Evolutionary conservation across 768 basidiomycete species (phyloP).

Genomic region (Cytidiella melzeri): DNA sequence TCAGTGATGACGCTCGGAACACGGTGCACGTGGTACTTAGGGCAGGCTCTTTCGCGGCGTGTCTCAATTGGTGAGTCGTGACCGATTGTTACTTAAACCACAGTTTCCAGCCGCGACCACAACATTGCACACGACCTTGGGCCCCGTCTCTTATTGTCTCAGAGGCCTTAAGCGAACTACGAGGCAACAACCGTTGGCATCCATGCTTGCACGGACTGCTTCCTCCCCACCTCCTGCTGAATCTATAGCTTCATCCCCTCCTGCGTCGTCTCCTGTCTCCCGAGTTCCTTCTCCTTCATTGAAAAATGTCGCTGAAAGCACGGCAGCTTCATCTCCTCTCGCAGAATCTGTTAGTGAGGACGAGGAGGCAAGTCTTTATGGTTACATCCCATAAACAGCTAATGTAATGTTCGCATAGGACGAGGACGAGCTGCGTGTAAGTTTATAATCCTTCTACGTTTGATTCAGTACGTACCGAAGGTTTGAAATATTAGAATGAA

Average conservation of each 20-base stretch:
- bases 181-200: background rate
- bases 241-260: slow-evolving; percentile 1
- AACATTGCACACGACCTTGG: too few species aligned
- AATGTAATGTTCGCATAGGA: too few species aligned
- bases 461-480: too few species aligned
- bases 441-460: background rate
- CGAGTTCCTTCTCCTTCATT: background rate
- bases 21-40: too few species aligned
- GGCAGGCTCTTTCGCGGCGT: too few species aligned
- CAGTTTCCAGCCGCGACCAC: too few species aligned
- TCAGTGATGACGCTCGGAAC: too few species aligned
- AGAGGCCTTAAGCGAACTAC: too few species aligned
- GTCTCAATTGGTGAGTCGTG: too few species aligned
- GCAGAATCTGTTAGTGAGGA: background rate
- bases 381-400: too few species aligned
- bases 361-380: background rate
- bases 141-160: too few species aligned
- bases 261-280: slow-evolving; percentile 6
- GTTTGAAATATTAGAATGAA: slow-evolving; percentile 41
- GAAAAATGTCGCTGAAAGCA: slow-evolving; percentile 1
- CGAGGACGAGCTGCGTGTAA: slow-evolving; percentile 9
- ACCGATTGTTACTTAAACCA: too few species aligned
- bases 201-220: slow-evolving; percentile 1
- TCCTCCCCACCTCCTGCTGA: background rate
- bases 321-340: slow-evolving; percentile 3